Evolutionary conservation across 441 rosid species (phyloP), one percentile per base, ranked within the genome.

Genomic region (Sinapis alba): DNA sequence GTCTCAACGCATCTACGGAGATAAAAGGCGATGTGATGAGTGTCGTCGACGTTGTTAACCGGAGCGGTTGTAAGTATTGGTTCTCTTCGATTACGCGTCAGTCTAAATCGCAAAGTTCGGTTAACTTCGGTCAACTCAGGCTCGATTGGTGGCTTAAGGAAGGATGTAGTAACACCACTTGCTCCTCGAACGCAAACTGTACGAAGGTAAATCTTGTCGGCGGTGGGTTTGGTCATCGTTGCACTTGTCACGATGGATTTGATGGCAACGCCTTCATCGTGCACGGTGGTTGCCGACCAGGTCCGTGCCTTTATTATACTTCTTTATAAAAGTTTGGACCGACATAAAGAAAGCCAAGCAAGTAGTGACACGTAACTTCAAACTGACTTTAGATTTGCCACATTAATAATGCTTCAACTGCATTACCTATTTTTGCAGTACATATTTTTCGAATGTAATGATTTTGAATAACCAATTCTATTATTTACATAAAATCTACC

Each of bases 121-220:
- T 62, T 0, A 13, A 36, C 9, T 12, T 62, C 11, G 67, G 67
- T 36, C 51, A 45, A 36, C 50, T 62, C 18, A 62, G 16, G 50
- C 67, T 62, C 28, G 67, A 36, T 12, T 62, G 67, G 67, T 62
- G 67, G 67, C 50, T 62, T 36, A 62, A 62, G 28, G 67, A 62
- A 1, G 51, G 19, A 1, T 62, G 67, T 45, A 12, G 51, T 12
- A 13, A 38, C 67, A 20, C 24, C 7, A 18, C 65, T 18, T 61
- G 67, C 51, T 62, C 67, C 16, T 6, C n/a, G 0, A 62, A 62
- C 67, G 67, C 67, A 1, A 62, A 6, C 3, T 62, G 67, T 6
- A 36, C 51, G 16, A 0, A 13, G 7, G 19, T 62, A 28, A 36
- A 12, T 4, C 28, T 62, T 19, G 11, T 7, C 18, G 19, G 24